Conservation (phyloP, 2,329 filamentous ascomycete genomes). For the Sclerotinia glacialis region DNA sequence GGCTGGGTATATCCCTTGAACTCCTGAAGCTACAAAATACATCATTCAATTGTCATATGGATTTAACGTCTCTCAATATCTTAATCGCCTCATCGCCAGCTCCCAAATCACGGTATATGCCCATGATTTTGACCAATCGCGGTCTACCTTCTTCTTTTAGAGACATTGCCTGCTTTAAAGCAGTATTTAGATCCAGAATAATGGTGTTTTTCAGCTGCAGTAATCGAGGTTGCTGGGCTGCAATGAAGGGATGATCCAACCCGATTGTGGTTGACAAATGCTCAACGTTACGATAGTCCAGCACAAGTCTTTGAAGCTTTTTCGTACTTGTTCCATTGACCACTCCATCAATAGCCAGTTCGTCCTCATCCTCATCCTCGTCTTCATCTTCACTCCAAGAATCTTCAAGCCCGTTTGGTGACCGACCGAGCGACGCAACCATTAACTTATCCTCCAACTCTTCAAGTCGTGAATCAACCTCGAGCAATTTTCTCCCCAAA, state of each 20-base stretch:
- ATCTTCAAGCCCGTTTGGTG: conserved; percentile 34
- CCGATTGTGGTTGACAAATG: conserved; percentile 51
- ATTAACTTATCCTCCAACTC: conserved; percentile 63
- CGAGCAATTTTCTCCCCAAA: conserved; percentile 59
- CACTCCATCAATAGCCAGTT: conserved; percentile 32
- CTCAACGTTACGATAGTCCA: conserved; percentile 56
- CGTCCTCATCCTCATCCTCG: conserved; percentile 41
- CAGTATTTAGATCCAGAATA: conserved; percentile 61
- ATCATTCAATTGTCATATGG: conserved; percentile 21
- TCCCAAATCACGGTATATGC: conserved; percentile 59
- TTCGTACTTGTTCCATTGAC: conserved; percentile 36
- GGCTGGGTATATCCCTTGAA: conserved; percentile 38
- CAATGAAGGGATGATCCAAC: conserved; percentile 60
- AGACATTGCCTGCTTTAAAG: conserved; percentile 55
- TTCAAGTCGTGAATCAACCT: conserved; percentile 61
- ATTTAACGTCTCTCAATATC: conserved; percentile 41
- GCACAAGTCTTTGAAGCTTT: conserved; percentile 52
- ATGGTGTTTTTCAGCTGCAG: conserved; percentile 59
- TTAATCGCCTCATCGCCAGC: conserved; percentile 58
- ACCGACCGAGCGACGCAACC: conserved; percentile 44
- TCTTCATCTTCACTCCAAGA: conserved; percentile 43
- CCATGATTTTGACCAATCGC: conserved; percentile 54
- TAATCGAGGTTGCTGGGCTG: conserved; percentile 54
- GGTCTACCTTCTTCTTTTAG: conserved; percentile 42
- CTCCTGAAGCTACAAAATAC: conserved; percentile 46